phyloP scores from a whole-genome alignment of 257 asterid species.

The Fraxinus anomala region DNA sequence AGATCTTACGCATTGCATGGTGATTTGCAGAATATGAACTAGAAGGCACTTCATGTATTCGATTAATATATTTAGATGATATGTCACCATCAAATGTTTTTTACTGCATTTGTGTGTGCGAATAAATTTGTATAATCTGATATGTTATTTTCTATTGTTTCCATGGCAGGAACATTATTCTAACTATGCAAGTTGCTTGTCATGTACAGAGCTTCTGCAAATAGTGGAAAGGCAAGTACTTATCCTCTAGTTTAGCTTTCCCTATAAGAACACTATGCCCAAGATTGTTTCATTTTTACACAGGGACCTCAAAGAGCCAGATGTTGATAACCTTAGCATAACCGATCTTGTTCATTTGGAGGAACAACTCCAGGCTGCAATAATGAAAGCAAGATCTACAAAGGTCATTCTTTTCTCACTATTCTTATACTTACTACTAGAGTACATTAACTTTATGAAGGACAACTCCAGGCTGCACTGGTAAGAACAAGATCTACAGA shows the following conservation, averaged over 20 bases:
- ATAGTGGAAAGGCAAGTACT: slow-evolving; percentile 51
- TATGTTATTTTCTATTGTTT: slow-evolving; percentile 1
- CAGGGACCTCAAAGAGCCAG: slow-evolving; percentile 50
- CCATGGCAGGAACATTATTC: slow-evolving; percentile 35
- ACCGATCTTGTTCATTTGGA: slow-evolving; percentile 50
- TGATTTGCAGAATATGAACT: not conserved
- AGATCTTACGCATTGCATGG: not conserved
- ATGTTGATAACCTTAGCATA: slow-evolving; percentile 39
- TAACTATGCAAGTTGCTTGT: slow-evolving; percentile 30
- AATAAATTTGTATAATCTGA: not conserved
- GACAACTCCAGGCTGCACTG: not conserved
- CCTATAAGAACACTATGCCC: not conserved
- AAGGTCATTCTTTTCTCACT: slow-evolving; percentile 33
- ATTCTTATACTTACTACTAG: not conserved
- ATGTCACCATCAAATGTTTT: not conserved
- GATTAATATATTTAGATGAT: not conserved
- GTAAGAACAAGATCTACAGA: not conserved
- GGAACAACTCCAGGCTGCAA: slow-evolving; percentile 52
- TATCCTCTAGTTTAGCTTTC: slow-evolving; percentile 19
- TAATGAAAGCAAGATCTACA: slow-evolving; percentile 43
- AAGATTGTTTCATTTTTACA: not conserved
- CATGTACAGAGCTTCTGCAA: slow-evolving; percentile 47
- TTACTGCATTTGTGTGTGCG: not conserved
- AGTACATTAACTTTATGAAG: not conserved
- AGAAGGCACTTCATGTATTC: not conserved